Evolutionary conservation across 768 basidiomycete species (phyloP), one percentile per base, ranked within the genome.

Genomic region (Phylloporus arenicola): DNA sequence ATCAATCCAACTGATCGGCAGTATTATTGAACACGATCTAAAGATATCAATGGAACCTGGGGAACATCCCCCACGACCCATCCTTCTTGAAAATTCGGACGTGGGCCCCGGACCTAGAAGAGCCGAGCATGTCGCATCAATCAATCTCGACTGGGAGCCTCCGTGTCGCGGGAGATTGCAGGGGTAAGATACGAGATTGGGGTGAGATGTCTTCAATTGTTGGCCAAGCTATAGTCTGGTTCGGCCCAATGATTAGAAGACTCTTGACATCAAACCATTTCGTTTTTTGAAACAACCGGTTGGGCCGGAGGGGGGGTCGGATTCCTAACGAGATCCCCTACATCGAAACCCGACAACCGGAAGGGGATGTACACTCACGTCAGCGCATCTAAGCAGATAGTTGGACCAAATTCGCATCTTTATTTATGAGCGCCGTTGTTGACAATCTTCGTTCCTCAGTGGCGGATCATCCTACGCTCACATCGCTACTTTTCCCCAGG

Each of bases 61-160:
- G 34, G 25, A 48, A 43, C 4, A 14, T 22, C n/a, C 20, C 22
- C 12, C 30, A 11, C 12, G 30, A 31, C 31, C 14, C 31, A 33
- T 33, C 31, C 31, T 33, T 17, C 42, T 45, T 31, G 9, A 13
- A 46, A 24, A 49, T 49, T 37, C 17, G n/a, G 33, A 47, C 44
- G 3, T 55, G 39, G 22, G 48, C 25, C n/a, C n/a, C 22, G 34
- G 34, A 34, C 14, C 16, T n/a, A 34, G 34, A 34, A 45, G 43
- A 10, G 17, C 58, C 58, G 60, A 38, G 49, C 41, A 47, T 33
- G 42, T 54, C 59, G 58, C 48, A 58, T 59, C 59, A 47, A 38
- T 24, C 33, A 7, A 30, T 33, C 12, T 19, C 14, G 30, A 37
- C 43, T 47, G 20, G 34, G 22, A n/a, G 10, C 16, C 41, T 7